A percentile compares a stretch with the other conserved stretches of the same genome.
Conservation (phyloP, 169 alveolate genomes). For the Eimeria necatrix region DNA sequence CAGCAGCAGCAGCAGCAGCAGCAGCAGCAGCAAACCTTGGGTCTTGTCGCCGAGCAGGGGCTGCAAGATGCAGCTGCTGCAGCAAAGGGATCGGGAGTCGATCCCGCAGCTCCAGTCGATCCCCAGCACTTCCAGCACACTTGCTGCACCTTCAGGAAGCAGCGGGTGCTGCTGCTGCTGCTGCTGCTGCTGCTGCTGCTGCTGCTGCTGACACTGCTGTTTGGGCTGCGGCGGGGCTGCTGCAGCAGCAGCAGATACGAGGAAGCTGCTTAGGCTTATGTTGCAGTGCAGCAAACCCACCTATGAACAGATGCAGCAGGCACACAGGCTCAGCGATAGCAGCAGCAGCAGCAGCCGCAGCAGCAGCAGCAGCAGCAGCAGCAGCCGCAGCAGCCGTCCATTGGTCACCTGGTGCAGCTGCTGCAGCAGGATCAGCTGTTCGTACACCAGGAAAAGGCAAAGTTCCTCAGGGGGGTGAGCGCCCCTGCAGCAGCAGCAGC, state of each 20-base stretch:
- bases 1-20: slow-evolving; percentile 26
- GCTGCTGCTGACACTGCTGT: background rate
- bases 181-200: slow-evolving; percentile 17
- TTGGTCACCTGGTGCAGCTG: slow-evolving; percentile 53
- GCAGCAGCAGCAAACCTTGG: slow-evolving; percentile 11
- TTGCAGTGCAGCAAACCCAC: slow-evolving; percentile 48
- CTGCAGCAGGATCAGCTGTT: slow-evolving; percentile 57
- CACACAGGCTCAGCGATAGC: background rate
- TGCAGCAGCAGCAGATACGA: slow-evolving; percentile 26
- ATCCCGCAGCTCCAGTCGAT: background rate
- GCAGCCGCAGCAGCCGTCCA: background rate
- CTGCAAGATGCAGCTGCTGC: background rate
- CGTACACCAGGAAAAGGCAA: slow-evolving; percentile 28
- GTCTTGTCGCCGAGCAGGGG: background rate
- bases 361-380: slow-evolving; percentile 24
- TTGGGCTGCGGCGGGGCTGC: background rate
- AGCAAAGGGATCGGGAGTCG: slow-evolving; percentile 33
- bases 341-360: background rate
- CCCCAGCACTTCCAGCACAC: background rate
- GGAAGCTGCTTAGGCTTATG: slow-evolving; percentile 49
- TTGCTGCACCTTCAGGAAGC: slow-evolving; percentile 52
- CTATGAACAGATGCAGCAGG: background rate
- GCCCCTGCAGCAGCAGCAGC: slow-evolving; percentile 59
- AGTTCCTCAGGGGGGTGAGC: slow-evolving; percentile 38
- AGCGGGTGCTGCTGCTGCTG: slow-evolving; percentile 32